Evolutionary conservation across 805 yeast species (phyloP).

Genomic region (Saccharomycopsis sp.): DNA sequence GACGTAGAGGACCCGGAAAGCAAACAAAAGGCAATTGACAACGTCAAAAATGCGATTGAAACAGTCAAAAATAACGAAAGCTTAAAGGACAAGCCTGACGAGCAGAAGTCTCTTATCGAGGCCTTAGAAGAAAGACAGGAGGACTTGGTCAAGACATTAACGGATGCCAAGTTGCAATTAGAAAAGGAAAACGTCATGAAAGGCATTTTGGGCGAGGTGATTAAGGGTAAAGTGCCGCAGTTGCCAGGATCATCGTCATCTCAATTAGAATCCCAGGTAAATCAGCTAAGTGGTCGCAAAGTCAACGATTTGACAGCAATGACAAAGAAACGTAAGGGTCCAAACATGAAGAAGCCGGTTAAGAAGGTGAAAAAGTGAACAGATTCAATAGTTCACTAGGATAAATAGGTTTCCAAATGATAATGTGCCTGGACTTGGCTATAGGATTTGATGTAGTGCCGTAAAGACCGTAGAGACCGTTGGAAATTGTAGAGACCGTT

Average conservation of each 20-base stretch:
- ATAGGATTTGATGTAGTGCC: too few species aligned
- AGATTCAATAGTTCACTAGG: too few species aligned
- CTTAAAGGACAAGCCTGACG: constrained; percentile 33
- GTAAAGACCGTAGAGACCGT: too few species aligned
- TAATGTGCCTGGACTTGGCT: too few species aligned
- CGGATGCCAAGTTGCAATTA: constrained; percentile 36
- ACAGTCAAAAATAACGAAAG: constrained; percentile 37
- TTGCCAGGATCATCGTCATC: constrained; percentile 22
- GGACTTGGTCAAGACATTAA: constrained; percentile 41
- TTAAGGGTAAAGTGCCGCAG: constrained; percentile 26
- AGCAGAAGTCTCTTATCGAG: constrained; percentile 37
- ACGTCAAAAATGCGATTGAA: constrained; percentile 47
- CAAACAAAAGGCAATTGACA: constrained; percentile 45
- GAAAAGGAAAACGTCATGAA: constrained; percentile 48
- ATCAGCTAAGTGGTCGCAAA: constrained; percentile 10
- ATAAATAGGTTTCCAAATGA: too few species aligned
- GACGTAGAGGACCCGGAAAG: constrained; percentile 44
- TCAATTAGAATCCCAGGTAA: constrained; percentile 18
- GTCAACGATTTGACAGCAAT: constrained; percentile 59
- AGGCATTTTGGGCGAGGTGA: constrained; percentile 49
- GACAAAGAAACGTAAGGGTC: constrained; percentile 42
- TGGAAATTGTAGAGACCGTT: too few species aligned
- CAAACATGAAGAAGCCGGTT: constrained; percentile 14
- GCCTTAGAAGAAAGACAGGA: constrained; percentile 51
- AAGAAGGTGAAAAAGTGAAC: constrained; percentile 11